Evolutionary conservation across 208 protist genomes (phyloP), one percentile per base, ranked within the genome.

Genomic region (Herpetomonas muscarum): DNA sequence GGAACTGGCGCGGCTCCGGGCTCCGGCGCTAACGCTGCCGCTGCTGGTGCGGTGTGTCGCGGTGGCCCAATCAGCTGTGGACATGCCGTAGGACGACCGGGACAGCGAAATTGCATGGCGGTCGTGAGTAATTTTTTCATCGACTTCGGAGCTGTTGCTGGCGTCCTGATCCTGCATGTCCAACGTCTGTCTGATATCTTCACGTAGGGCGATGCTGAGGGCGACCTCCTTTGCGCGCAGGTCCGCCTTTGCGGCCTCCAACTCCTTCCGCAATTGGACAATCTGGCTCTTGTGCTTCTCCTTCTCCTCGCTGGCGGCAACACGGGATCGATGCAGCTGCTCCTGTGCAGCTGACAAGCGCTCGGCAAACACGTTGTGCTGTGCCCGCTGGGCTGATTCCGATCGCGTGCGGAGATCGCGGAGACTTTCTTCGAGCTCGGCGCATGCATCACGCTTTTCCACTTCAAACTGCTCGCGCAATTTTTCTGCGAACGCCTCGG

Each of bases 181-280:
- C 34, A 39, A 13, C 9, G 9, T 39, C 13, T 39, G 34, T 39
- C 34, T 6, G 19, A 46, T 46, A 19, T 46, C 41, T 45, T 67
- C 67, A 19, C 67, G 61, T 41, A 85, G 42, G 17, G 70, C 70
- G 31, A 76, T 81, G 6, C 74, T 67, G 21, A 85, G 61, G n/a
- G 78, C 70, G 13, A 62, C 42, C 49, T 78, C 67, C 60, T 79
- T 85, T 12, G 72, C 44, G 7, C 62, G 53, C 37, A 79, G 59
- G 7, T 61, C 72, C 46, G 52, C 56, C 45, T 58, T 61, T 0
- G 67, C 37, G 31, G 55, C 53, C 1, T 49, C 45, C 31, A 79
- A 37, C 67, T 74, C 63, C 9, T 34, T 39, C 31, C 41, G 57
- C 21, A 79, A 41, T 1, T 0, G 5, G 29, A 60, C 67, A 1